Conservation (phyloP, 495 filamentous ascomycete species). For the Thozetella sp. region DNA sequence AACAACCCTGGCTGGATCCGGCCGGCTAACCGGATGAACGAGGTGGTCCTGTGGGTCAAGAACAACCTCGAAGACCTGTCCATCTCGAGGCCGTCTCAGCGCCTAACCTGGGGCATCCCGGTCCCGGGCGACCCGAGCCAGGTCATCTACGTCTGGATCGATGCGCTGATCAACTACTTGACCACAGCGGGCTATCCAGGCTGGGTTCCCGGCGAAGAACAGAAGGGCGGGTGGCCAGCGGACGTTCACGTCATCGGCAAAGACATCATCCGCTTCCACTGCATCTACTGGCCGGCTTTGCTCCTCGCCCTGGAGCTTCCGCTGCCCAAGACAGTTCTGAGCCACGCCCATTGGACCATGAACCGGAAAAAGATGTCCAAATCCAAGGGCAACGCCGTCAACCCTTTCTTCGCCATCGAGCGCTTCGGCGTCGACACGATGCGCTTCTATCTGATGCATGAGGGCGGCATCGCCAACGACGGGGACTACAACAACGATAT, state of each 20-base stretch:
- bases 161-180: slow-evolving; percentile 92
- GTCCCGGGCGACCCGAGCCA: slow-evolving; percentile 84
- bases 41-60: slow-evolving; percentile 70
- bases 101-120: slow-evolving; percentile 86
- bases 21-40: slow-evolving; percentile 64
- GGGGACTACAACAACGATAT: slow-evolving; percentile 79
- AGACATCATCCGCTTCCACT: slow-evolving; percentile 94
- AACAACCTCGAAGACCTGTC: slow-evolving; percentile 82
- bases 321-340: slow-evolving; percentile 78
- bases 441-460: slow-evolving; percentile 82
- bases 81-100: slow-evolving; percentile 77
- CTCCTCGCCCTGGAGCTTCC: slow-evolving; percentile 87
- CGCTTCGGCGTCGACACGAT: slow-evolving; percentile 86
- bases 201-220: slow-evolving; percentile 60
- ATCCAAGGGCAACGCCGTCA: slow-evolving; percentile 90
- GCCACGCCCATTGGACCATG: slow-evolving; percentile 95
- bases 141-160: slow-evolving; percentile 98
- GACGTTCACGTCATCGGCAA: slow-evolving; percentile 93
- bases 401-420: slow-evolving; percentile 89
- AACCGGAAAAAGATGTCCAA: slow-evolving; percentile 93
- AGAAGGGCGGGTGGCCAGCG: slow-evolving; percentile 77
- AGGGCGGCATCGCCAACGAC: slow-evolving; percentile 75
- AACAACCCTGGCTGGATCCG: slow-evolving; percentile 71
- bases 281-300: slow-evolving; percentile 97
- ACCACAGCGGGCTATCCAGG: slow-evolving; percentile 84